Conservation (phyloP, 306 rosid species). For the Phaseolus lunatus region DNA sequence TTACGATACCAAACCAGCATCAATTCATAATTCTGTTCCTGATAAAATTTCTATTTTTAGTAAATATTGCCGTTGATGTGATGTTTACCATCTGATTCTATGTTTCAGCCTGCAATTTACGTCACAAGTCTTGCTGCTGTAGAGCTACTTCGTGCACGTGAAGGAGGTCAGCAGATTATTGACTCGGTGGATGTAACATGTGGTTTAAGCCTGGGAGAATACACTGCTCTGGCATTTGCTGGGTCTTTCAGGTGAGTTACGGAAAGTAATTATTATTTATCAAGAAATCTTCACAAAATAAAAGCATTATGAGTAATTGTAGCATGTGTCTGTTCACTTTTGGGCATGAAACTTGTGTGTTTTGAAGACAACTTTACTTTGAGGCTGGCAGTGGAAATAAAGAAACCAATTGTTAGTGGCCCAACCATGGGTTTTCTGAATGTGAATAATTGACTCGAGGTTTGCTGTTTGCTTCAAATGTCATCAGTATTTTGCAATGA, state of each 20-base stretch:
- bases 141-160: slow-evolving; percentile 83
- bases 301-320: not conserved
- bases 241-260: slow-evolving; percentile 84
- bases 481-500: not conserved
- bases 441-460: not conserved
- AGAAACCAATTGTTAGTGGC: slow-evolving; percentile 12
- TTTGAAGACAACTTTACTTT: slow-evolving; percentile 18
- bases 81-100: slow-evolving; percentile 38
- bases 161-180: slow-evolving; percentile 93
- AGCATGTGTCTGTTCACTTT: slow-evolving; percentile 12
- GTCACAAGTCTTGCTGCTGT: slow-evolving; percentile 98
- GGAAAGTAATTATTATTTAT: slow-evolving; percentile 5
- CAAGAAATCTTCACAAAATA: slow-evolving; percentile 21
- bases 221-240: slow-evolving; percentile 94
- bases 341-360: not conserved
- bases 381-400: not conserved
- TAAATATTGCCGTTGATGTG: slow-evolving; percentile 7
- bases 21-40: slow-evolving; percentile 5
- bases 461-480: slow-evolving; percentile 37
- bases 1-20: slow-evolving; percentile 2
- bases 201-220: slow-evolving; percentile 97
- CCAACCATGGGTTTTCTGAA: slow-evolving; percentile 26
- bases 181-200: slow-evolving; percentile 95
- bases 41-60: slow-evolving; percentile 22
- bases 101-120: slow-evolving; percentile 92